Evolutionary conservation across 1,139 yeast genomes (phyloP).

Genomic region (Cylindricascospora bacillispora): DNA sequence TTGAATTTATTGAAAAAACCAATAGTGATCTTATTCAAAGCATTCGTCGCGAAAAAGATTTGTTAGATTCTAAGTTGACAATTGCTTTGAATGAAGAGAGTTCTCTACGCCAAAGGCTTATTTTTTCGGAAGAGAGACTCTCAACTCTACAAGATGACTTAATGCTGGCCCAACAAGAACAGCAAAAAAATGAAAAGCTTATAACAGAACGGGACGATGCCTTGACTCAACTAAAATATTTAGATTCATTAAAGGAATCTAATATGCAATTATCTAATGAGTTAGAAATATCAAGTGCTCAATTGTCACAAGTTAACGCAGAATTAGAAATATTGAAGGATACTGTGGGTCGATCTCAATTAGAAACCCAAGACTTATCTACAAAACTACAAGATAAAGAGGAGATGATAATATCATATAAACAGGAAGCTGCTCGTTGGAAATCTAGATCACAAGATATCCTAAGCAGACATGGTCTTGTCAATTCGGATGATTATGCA

Average conservation of each 20-base stretch:
- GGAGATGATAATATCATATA: conserved; percentile 28
- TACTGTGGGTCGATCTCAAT: too few species aligned
- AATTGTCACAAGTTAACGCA: too few species aligned
- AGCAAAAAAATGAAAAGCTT: conserved; percentile 25
- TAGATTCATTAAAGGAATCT: conserved; percentile 63
- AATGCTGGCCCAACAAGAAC: conserved; percentile 3
- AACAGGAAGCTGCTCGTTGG: conserved; percentile 40
- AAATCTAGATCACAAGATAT: conserved; percentile 39
- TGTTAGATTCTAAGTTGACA: conserved; percentile 48
- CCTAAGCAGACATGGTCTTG: conserved; percentile 34
- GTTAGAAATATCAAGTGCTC: too few species aligned
- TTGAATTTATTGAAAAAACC: too few species aligned
- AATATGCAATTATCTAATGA: conserved; percentile 60
- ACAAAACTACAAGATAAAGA: conserved; percentile 34
- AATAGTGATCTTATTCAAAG: too few species aligned
- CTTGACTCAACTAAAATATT: conserved; percentile 49
- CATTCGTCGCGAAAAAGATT: conserved; percentile 68
- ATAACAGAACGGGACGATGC: conserved; percentile 40
- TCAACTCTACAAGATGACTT: conserved; percentile 5
- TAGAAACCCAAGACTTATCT: conserved; percentile 20
- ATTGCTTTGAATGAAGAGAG: conserved; percentile 25
- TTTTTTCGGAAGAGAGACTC: conserved; percentile 25
- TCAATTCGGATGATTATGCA: conserved; percentile 37
- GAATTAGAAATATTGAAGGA: too few species aligned
- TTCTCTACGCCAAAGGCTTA: conserved; percentile 29